phyloP scores from a whole-genome alignment of 108 stramenopile genomes.

The Nitzschia sp. region DNA sequence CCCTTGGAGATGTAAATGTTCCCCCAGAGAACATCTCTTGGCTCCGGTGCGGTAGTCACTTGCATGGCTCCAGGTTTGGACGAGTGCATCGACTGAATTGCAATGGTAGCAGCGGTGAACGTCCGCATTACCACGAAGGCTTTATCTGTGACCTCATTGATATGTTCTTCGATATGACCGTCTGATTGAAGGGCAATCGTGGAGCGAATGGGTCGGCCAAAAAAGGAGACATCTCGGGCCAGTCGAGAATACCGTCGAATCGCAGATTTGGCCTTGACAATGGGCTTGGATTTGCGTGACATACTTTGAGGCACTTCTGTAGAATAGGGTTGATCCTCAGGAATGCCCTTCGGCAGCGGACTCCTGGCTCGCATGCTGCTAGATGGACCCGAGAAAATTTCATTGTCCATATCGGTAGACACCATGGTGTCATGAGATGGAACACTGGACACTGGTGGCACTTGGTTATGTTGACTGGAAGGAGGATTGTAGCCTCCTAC shows the following conservation, averaged over 20 bases:
- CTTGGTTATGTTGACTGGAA: background rate
- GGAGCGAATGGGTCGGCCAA: constrained; percentile 66
- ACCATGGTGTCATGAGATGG: background rate
- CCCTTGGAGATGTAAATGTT: constrained; percentile 86
- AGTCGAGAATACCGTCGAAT: constrained; percentile 65
- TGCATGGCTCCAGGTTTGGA: constrained; percentile 85
- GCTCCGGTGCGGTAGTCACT: constrained; percentile 83
- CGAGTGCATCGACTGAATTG: constrained; percentile 90
- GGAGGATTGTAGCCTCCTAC: constrained; percentile 18
- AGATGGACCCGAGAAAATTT: background rate
- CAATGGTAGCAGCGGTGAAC: constrained; percentile 89
- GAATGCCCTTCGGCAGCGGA: constrained; percentile 8
- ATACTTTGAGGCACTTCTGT: background rate
- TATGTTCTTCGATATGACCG: constrained; percentile 80
- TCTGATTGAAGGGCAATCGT: constrained; percentile 29
- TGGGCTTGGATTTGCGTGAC: constrained; percentile 19
- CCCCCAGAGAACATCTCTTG: constrained; percentile 81
- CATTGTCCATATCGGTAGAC: constrained; percentile 17
- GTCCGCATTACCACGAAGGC: constrained; percentile 89
- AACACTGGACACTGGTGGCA: background rate
- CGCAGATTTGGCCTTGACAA: constrained; percentile 65
- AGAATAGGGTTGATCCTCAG: background rate
- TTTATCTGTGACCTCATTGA: constrained; percentile 89
- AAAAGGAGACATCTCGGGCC: constrained; percentile 60
- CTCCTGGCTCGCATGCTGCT: constrained; percentile 8